These are phyloP conservation scores for Kregervanrija delftensis DNA, from an alignment of 805 yeast genomes.

Conservation along the genomic window DNA sequence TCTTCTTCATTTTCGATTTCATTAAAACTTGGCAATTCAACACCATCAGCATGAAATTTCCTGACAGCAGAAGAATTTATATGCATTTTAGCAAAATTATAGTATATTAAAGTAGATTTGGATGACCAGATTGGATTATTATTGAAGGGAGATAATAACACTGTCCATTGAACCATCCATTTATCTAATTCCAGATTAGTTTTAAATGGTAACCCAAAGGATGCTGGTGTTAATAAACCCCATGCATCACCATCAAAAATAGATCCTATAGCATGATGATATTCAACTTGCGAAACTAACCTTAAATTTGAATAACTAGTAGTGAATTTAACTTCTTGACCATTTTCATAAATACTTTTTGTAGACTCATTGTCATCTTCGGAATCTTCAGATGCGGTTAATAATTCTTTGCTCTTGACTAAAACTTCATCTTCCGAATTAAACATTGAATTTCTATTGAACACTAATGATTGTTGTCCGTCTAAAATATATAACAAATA, in stretches of 20 bases:
- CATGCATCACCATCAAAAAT: constrained; percentile 55
- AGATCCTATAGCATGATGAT: constrained; percentile 54
- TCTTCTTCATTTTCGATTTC: constrained; percentile 10
- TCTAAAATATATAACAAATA: constrained; percentile 58
- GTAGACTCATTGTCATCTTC: not conserved
- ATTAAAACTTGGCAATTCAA: constrained; percentile 21
- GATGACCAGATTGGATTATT: constrained; percentile 55
- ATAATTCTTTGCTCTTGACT: constrained; percentile 33
- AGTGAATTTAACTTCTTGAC: constrained; percentile 1
- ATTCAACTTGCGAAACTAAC: constrained; percentile 60
- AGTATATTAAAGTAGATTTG: constrained; percentile 61
- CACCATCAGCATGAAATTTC: constrained; percentile 30
- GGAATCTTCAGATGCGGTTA: constrained; percentile 15
- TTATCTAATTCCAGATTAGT: constrained; percentile 61
- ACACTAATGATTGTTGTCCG: constrained; percentile 61
- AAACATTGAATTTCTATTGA: constrained; percentile 52
- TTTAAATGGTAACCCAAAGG: constrained; percentile 63
- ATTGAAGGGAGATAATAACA: constrained; percentile 51
- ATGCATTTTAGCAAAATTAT: constrained; percentile 71
- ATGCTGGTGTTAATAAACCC: constrained; percentile 52
- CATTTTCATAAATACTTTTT: not conserved
- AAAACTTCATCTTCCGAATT: constrained; percentile 38
- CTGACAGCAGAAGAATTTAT: constrained; percentile 48
- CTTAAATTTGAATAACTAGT: constrained; percentile 41
- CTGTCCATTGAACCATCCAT: constrained; percentile 82